These are phyloP conservation scores for Coemansia sp. DNA, from an alignment of 192 early-diverging fungal genomes.

Conservation along the genomic window DNA sequence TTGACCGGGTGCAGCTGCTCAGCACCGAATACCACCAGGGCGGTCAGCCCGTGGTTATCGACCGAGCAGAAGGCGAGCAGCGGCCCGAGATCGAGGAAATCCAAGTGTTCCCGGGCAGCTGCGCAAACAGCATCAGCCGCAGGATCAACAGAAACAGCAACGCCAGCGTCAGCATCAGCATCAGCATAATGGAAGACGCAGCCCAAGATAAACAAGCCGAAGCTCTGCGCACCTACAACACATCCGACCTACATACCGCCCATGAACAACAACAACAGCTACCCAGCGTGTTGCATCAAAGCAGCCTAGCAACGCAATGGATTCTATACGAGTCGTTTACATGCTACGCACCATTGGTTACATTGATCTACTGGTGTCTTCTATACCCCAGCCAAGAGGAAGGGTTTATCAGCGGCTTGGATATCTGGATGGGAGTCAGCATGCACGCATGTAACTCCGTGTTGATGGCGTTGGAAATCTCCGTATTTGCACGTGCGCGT, in stretches of 20 bases:
- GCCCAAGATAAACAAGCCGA: not conserved
- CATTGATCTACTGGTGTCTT: constrained; percentile 44
- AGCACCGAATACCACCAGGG: not conserved
- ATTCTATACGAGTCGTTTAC: constrained; percentile 48
- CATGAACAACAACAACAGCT: not conserved
- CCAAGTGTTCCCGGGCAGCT: not conserved
- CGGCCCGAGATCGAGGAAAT: constrained; percentile 4
- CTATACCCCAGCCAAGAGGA: constrained; percentile 35
- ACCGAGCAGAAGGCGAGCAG: not conserved
- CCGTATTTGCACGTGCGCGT: constrained; percentile 22
- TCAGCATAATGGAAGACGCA: not conserved
- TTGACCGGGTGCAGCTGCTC: constrained; percentile 4
- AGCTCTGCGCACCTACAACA: not conserved
- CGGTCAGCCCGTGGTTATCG: not conserved
- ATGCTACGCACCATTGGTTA: constrained; percentile 48
- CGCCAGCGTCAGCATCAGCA: too few species aligned
- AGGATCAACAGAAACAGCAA: too few species aligned
- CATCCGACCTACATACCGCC: not conserved
- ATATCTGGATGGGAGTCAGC: constrained; percentile 49
- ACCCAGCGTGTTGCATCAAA: constrained; percentile 13
- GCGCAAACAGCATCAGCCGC: not conserved
- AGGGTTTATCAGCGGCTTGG: constrained; percentile 4
- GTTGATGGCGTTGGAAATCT: constrained; percentile 35
- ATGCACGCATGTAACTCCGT: constrained; percentile 45
- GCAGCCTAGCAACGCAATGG: constrained; percentile 40